Conservation (phyloP, 129 eudicot species). For the Helianthus annuus region DNA sequence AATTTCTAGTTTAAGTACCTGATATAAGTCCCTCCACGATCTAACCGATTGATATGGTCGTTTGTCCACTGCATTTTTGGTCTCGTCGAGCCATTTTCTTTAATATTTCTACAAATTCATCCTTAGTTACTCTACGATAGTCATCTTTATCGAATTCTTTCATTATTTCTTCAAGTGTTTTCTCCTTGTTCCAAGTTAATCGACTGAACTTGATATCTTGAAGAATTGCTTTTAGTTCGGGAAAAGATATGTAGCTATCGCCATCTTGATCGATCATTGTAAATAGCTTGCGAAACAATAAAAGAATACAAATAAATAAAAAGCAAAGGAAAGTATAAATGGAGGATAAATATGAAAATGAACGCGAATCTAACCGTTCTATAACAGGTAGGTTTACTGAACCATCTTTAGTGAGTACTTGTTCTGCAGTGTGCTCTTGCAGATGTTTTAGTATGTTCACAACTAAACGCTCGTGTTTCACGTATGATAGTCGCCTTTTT, state of each 20-base stretch:
- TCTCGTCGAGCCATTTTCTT: conserved; percentile 66
- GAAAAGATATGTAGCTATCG: conserved; percentile 48
- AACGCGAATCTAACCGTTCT: conserved; percentile 40
- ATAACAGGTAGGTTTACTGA: conserved; percentile 49
- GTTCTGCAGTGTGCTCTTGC: conserved; percentile 51
- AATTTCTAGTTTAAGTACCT: conserved; percentile 39
- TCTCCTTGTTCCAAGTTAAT: conserved; percentile 42
- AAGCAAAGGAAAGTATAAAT: not conserved
- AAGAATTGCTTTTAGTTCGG: conserved; percentile 60
- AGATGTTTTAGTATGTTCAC: conserved; percentile 59
- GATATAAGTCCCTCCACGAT: conserved; percentile 52
- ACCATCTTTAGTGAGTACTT: conserved; percentile 56
- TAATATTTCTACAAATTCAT: conserved; percentile 54
- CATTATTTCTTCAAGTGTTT: conserved; percentile 45
- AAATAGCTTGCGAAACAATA: conserved; percentile 48
- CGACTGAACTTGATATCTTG: conserved; percentile 45
- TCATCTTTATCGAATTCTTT: conserved; percentile 52
- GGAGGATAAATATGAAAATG: not conserved
- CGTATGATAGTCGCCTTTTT: conserved; percentile 50
- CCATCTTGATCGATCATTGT: conserved; percentile 51
- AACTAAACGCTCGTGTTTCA: conserved; percentile 66
- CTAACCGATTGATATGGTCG: conserved; percentile 42
- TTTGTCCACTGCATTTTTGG: conserved; percentile 47
- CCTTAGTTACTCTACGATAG: conserved; percentile 51
- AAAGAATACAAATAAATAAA: not conserved